These are phyloP conservation scores for Beauveria sp. DNA, from an alignment of 2,329 filamentous ascomycete species.

Conservation along the genomic window DNA sequence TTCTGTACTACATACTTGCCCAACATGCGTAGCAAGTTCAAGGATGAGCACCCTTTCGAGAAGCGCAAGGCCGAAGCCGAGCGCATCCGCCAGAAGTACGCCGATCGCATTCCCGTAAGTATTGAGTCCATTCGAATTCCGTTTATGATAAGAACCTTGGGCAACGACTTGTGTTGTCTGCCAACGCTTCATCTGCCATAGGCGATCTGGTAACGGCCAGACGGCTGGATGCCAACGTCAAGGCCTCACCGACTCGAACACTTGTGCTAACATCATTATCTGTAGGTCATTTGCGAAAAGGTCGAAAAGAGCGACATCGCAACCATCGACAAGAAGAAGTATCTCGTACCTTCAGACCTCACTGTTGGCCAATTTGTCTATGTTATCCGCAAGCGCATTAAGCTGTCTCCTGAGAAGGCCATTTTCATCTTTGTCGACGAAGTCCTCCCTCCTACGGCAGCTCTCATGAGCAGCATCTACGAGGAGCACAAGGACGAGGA, in stretches of 20 bases:
- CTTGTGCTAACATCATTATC: not conserved
- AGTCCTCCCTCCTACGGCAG: slow-evolving; percentile 90
- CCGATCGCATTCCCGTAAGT: slow-evolving; percentile 94
- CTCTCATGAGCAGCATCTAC: slow-evolving; percentile 98
- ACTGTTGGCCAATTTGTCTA: slow-evolving; percentile 99
- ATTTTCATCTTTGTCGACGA: slow-evolving; percentile 99
- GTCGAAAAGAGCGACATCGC: slow-evolving; percentile 99
- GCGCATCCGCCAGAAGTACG: slow-evolving; percentile 98
- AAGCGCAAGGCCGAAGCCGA: slow-evolving; percentile 99
- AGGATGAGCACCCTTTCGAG: slow-evolving; percentile 99
- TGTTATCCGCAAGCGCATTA: slow-evolving; percentile 99
- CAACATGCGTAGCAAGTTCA: slow-evolving; percentile 98
- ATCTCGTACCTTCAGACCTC: slow-evolving; percentile 92
- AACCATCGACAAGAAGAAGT: slow-evolving; percentile 99
- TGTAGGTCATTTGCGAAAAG: slow-evolving; percentile 97
- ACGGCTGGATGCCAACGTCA: not conserved
- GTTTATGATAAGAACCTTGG: not conserved
- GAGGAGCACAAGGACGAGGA: slow-evolving; percentile 94
- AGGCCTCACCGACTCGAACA: not conserved
- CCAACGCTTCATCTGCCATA: not conserved
- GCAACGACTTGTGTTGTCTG: slow-evolving; percentile 10
- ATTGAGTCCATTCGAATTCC: not conserved
- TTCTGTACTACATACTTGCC: slow-evolving; percentile 18
- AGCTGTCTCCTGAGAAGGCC: slow-evolving; percentile 98
- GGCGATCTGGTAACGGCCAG: not conserved